Base-by-base conservation (phyloP, 495 filamentous ascomycete genomes). In the Hyaloscypha hepaticicola region DNA sequence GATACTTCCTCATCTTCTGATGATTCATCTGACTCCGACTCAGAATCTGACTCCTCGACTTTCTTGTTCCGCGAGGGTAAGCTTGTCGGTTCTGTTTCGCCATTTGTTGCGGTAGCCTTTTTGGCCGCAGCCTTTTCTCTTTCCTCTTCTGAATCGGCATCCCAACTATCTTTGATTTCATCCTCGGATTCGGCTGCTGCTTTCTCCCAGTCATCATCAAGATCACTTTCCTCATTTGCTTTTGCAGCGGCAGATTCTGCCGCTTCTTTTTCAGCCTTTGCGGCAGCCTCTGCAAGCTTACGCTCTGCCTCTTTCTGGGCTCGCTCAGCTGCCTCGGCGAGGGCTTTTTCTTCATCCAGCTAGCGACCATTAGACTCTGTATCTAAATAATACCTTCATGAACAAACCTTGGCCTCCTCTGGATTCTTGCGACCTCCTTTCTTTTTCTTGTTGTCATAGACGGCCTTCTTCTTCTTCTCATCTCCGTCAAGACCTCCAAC, bases 121-220 rank as follows among this genome's bases (percentile, higher is more conserved):
- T 75, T 71, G 21, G 72, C 66, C 21, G 76, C 60, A 65, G 81
- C 79, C 60, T 79, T 74, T 56, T 81, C 77, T 58, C 80, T 84
- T 69, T 96, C 93, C 19, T 94, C 92, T 5, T 90, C 93, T 0
- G 87, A 87, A 31, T 88, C 85, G 59, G 91, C 92, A 74, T 98
- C 95, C 94, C 94, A 98, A 77, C 89, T 94, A 61, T 97, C 95
- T 73, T 97, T 97, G 55, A 96, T 82, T 61, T 90, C 86, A 7
- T 90, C 78, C 22, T 74, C 87, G 29, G 85, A 85, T 19, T 88
- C 86, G 53, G 91, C 92, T 28, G 88, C 91, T 55, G 90, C 89
- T 55, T 86, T 83, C 76, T 97, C 93, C 95, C 94, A 96, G 70
- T 96, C 92, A 51, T 96, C 92, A 51, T 96, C 94, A 26, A 85